Percentiles rank a stretch among this genome's conserved stretches.
phyloP scores from a whole-genome alignment of 2,329 filamentous ascomycete species.

The Septoria linicola region DNA sequence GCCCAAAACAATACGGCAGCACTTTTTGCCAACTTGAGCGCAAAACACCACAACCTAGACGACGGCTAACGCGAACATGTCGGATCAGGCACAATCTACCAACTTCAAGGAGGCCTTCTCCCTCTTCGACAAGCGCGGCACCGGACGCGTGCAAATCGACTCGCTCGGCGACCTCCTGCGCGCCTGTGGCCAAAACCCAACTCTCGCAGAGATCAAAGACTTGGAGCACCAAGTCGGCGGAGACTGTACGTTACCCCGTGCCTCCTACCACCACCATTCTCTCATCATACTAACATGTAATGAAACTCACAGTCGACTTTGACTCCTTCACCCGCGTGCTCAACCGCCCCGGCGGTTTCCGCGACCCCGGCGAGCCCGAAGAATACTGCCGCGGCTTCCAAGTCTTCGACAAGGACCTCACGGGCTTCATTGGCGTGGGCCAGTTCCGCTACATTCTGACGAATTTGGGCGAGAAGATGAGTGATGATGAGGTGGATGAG shows the following conservation, averaged over 20 bases:
- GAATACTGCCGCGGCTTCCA: constrained; percentile 99
- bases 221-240: constrained; percentile 84
- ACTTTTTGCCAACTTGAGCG: no score
- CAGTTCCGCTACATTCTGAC: constrained; percentile 97
- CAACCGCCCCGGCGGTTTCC: constrained; percentile 96
- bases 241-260: constrained; percentile 95
- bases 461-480: constrained; percentile 99
- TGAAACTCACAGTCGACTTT: constrained; percentile 82
- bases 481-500: constrained; percentile 97
- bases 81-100: constrained; percentile 72
- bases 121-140: constrained; percentile 99
- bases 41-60: no score
- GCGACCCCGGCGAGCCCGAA: constrained; percentile 94
- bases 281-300: constrained; percentile 6
- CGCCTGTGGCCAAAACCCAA: constrained; percentile 97
- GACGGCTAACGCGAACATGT: constrained; percentile 30
- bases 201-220: constrained; percentile 85
- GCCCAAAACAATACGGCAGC: no score
- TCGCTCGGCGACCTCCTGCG: constrained; percentile 90
- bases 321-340: constrained; percentile 95
- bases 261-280: neutral
- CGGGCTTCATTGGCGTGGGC: constrained; percentile 94
- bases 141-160: constrained; percentile 82
- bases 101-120: constrained; percentile 99
- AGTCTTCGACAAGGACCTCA: constrained; percentile 99